Evolutionary conservation across 352 stramenopile genomes (phyloP).

Genomic region (Pythium vanterpoolii): DNA sequence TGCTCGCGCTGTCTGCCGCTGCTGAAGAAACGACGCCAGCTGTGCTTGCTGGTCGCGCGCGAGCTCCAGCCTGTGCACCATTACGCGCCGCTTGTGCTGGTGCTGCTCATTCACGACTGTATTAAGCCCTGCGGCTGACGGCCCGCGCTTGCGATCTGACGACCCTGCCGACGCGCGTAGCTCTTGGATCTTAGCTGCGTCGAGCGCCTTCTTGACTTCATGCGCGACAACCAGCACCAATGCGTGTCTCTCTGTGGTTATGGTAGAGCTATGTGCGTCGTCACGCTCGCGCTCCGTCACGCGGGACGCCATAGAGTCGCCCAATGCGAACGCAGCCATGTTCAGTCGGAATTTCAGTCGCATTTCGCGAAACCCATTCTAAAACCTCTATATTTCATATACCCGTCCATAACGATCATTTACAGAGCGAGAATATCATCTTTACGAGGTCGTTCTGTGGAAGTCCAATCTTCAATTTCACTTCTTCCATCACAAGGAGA

Average conservation of each 20-base stretch:
- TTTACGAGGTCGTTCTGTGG: conserved; percentile 12
- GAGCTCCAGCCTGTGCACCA: not conserved
- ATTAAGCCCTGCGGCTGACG: no score
- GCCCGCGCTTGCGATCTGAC: conserved; percentile 1
- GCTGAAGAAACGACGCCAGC: conserved; percentile 1
- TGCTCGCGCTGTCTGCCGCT: not conserved
- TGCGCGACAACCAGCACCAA: conserved; percentile 1
- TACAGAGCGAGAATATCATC: conserved; percentile 6
- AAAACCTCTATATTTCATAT: not conserved
- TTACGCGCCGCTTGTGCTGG: not conserved
- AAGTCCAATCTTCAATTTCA: no score
- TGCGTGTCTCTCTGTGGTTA: not conserved
- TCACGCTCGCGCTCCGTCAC: not conserved
- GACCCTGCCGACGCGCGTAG: not conserved
- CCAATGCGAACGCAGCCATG: not conserved
- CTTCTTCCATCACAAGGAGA: not conserved
- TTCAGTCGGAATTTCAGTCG: no score
- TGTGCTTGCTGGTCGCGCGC: not conserved
- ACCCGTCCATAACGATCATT: not conserved
- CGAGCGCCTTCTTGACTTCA: conserved; percentile 8
- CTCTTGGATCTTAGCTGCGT: not conserved
- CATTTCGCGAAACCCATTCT: not conserved
- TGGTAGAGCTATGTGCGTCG: not conserved
- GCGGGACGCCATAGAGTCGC: not conserved
- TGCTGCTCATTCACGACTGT: not conserved